Evolutionary conservation across 2,329 filamentous ascomycete genomes (phyloP), one percentile per base, ranked within the genome.

Genomic region (Penicillium sp.): DNA sequence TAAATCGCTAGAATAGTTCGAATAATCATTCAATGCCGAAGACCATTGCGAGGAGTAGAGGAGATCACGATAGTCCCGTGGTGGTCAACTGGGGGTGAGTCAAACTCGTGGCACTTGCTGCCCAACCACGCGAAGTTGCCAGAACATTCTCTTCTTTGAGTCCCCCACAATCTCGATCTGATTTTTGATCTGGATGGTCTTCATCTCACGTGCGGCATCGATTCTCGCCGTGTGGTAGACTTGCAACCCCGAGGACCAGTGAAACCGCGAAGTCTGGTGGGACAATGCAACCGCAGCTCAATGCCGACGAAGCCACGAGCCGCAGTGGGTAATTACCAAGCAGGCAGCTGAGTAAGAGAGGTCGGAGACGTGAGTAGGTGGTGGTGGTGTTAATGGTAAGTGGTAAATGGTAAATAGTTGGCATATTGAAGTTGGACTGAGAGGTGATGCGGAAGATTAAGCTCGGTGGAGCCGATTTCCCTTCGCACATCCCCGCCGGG

Each of bases 381-480:
- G 27, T 7, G 9, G 20, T 17, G 21, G 29, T 20, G 37, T 18
- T 18, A 21, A 10, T n/a, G 7, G n/a, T n/a, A 6, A 7, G 7
- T 20, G 44, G 23, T 32, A 15, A 15, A 21, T 32, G 29, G 36
- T 46, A 41, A 39, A 24, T n/a, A n/a, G 20, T 39, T 3, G 21
- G 13, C 3, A 24, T 8, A n/a, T 39, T 39, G 18, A 34, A 34
- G 26, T 27, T 10, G 26, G 26, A 27, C 26, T 27, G 26, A 27
- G 26, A n/a, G n/a, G n/a, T n/a, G 15, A 39, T 24, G 49, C 39
- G 55, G 49, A 46, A 47, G 43, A 40, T 42, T 58, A 58, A 58
- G 56, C 46, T 56, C 46, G 42, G 53, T 50, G 53, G 56, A 56
- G 42, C 39, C 54, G 26, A 47, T 37, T 26, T 44, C 46, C 21